A percentile compares a stretch with the other conserved stretches of the same genome.
phyloP scores from a whole-genome alignment of 2,329 filamentous ascomycete species.

The Lasiodiplodia hormozganensis region DNA sequence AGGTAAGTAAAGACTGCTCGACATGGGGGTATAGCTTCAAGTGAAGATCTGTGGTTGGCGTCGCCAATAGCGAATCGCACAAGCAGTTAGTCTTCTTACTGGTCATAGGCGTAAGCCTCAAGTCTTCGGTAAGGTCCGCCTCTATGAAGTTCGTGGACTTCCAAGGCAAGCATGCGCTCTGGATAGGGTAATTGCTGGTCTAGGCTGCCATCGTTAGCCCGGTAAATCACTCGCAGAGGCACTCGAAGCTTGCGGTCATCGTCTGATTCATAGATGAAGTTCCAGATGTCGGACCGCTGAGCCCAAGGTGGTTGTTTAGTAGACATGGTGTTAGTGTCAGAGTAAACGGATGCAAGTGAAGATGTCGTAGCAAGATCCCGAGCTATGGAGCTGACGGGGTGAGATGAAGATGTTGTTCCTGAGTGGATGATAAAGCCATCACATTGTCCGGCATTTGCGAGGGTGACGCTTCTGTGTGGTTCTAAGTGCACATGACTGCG shows the following conservation, averaged over 20 bases:
- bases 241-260: background rate
- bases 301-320: background rate
- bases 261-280: background rate
- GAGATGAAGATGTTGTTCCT: background rate
- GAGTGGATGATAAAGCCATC: background rate
- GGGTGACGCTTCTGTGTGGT: background rate
- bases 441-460: background rate
- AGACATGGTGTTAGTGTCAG: background rate
- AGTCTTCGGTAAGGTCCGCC: background rate
- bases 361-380: background rate
- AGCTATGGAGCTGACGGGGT: background rate
- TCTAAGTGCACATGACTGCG: background rate
- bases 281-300: background rate
- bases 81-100: constrained; percentile 11
- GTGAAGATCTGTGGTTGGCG: no score
- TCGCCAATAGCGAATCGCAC: background rate
- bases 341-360: background rate
- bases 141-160: background rate
- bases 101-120: background rate
- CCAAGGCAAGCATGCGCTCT: background rate
- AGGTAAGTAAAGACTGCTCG: background rate
- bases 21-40: background rate
- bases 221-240: no score
- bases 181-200: no score
- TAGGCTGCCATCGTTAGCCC: background rate